phyloP scores from a whole-genome alignment of 106 monocot genomes.

The Amphibolis antarctica region DNA sequence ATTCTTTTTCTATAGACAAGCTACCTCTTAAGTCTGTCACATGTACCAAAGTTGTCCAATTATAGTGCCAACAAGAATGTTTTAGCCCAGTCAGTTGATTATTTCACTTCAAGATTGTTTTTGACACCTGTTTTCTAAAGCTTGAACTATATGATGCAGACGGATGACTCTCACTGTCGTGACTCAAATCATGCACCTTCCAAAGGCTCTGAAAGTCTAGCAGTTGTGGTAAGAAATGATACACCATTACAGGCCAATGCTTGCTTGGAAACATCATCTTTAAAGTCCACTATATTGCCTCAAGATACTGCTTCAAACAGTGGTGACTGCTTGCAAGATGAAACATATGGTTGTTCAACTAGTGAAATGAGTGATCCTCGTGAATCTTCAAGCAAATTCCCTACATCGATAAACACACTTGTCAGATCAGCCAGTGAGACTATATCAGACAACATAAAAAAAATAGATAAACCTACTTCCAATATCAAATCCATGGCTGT shows the following conservation, averaged over 20 bases:
- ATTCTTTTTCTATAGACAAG: no score
- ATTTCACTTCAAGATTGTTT: no score
- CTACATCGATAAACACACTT: not conserved
- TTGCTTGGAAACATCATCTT: not conserved
- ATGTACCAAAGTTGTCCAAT: no score
- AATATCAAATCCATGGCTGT: constrained; percentile 1
- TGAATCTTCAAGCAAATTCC: not conserved
- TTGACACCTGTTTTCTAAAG: not conserved
- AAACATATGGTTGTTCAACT: not conserved
- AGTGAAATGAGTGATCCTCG: constrained; percentile 2
- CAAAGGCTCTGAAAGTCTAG: constrained; percentile 1
- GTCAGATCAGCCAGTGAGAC: not conserved
- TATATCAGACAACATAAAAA: not conserved
- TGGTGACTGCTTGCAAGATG: not conserved
- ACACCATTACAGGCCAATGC: not conserved
- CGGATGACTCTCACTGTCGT: not conserved
- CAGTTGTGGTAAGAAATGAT: not conserved
- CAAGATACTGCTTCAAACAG: not conserved
- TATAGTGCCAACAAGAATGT: no score
- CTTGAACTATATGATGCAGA: constrained; percentile 8
- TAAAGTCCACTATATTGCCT: not conserved
- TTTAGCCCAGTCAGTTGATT: no score
- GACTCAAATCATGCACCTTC: not conserved
- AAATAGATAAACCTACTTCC: constrained; percentile 2
- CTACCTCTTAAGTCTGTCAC: no score